Conservation (phyloP, 441 rosid species). For the Rhodomyrtus psidioides region DNA sequence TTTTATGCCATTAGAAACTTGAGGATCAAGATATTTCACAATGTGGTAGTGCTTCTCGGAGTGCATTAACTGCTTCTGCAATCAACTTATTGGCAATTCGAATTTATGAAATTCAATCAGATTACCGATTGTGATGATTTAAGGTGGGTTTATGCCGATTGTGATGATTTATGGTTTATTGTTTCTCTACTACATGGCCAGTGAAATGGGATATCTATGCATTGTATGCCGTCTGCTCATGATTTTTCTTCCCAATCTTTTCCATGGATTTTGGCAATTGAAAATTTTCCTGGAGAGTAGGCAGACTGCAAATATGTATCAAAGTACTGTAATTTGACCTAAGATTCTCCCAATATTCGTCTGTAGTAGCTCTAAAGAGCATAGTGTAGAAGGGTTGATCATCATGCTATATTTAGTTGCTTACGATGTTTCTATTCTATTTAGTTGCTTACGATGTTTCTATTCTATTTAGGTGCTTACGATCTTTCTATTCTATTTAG, state of each 20-base stretch:
- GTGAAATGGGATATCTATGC: background rate
- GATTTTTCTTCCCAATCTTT: background rate
- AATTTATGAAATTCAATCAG: background rate
- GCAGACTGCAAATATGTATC: too few relatives aligned
- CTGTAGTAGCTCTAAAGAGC: background rate
- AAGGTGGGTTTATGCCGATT: too few relatives aligned
- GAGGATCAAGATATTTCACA: background rate
- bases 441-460: too few relatives aligned
- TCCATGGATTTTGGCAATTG: background rate
- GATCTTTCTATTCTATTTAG: background rate
- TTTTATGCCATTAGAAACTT: background rate
- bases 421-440: too few relatives aligned
- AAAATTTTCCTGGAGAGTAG: too few relatives aligned
- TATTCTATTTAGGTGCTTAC: too few relatives aligned
- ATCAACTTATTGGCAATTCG: background rate
- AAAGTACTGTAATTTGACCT: too few relatives aligned
- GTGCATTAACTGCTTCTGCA: background rate
- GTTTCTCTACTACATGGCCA: background rate
- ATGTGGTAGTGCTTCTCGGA: background rate
- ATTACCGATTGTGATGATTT: background rate
- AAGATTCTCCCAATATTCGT: too few relatives aligned
- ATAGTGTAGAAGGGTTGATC: background rate
- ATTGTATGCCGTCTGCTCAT: background rate
- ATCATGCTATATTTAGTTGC: background rate
- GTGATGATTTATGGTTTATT: too few relatives aligned